Conservation (phyloP, 2,329 filamentous ascomycete species). For the Coccinonectria pachysandricola region DNA sequence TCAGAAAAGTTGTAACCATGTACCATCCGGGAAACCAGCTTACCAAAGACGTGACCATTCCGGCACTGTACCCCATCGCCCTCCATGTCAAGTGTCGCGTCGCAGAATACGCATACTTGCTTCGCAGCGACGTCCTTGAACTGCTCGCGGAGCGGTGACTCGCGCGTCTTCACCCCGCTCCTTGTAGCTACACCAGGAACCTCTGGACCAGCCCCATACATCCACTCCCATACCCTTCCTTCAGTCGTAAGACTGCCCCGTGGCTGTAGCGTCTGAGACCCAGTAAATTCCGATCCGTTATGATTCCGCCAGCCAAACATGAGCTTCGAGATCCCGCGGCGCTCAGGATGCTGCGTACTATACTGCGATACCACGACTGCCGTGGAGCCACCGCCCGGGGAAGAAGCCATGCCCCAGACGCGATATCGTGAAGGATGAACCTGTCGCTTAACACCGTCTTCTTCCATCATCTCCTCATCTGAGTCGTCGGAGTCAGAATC, state of each 20-base stretch:
- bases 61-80: slow-evolving; percentile 28
- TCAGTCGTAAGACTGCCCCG: slow-evolving; percentile 33
- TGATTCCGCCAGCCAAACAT: slow-evolving; percentile 25
- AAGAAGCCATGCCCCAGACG: slow-evolving; percentile 42
- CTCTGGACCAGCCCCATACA: slow-evolving; percentile 42
- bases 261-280: neutral
- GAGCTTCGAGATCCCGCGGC: slow-evolving; percentile 27
- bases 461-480: slow-evolving; percentile 21
- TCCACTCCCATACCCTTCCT: slow-evolving; percentile 45
- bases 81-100: slow-evolving; percentile 21
- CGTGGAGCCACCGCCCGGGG: slow-evolving; percentile 40
- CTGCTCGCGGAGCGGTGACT: slow-evolving; percentile 24
- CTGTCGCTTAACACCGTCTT: slow-evolving; percentile 27
- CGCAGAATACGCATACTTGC: slow-evolving; percentile 40
- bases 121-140: slow-evolving; percentile 26
- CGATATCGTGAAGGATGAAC: slow-evolving; percentile 40
- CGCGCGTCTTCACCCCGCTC: slow-evolving; percentile 10
- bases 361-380: slow-evolving; percentile 41
- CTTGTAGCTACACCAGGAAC: slow-evolving; percentile 30
- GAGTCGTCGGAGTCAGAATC: slow-evolving; percentile 24
- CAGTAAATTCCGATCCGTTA: slow-evolving; percentile 4
- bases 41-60: slow-evolving; percentile 31
- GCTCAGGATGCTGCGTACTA: slow-evolving; percentile 37
- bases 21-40: slow-evolving; percentile 12
- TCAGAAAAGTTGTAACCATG: neutral